These are phyloP conservation scores for Zymoseptoria tritici DNA, from an alignment of 2,329 filamentous ascomycete genomes.

Conservation along the genomic window DNA sequence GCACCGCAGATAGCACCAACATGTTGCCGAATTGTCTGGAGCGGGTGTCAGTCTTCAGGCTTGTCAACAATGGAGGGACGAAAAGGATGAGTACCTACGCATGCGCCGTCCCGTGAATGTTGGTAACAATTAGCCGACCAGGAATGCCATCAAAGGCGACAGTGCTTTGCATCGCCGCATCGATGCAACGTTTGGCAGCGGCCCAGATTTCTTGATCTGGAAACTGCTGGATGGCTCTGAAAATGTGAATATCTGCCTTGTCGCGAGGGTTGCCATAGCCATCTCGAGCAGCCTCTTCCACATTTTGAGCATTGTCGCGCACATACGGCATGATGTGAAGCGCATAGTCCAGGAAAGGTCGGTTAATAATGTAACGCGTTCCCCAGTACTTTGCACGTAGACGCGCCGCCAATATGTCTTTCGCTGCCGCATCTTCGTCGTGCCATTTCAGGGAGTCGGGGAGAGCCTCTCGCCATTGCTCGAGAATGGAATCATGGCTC, in stretches of 20 bases:
- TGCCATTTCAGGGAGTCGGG: slow-evolving; percentile 51
- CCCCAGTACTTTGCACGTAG: slow-evolving; percentile 93
- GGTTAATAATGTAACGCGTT: slow-evolving; percentile 78
- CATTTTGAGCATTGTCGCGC: slow-evolving; percentile 9
- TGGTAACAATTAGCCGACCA: slow-evolving; percentile 73
- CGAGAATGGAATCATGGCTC: slow-evolving; percentile 33
- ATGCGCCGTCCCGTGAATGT: slow-evolving; percentile 89
- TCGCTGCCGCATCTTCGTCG: slow-evolving; percentile 62
- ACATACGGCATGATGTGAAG: slow-evolving; percentile 42
- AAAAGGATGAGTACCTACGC: slow-evolving; percentile 71
- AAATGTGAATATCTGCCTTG: slow-evolving; percentile 29
- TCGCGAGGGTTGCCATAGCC: slow-evolving; percentile 25
- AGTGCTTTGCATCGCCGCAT: slow-evolving; percentile 76
- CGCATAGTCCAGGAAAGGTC: slow-evolving; percentile 62
- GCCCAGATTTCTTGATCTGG: slow-evolving; percentile 22
- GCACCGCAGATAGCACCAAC: not conserved
- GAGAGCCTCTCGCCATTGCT: slow-evolving; percentile 47
- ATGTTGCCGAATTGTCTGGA: not conserved
- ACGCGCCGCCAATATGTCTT: slow-evolving; percentile 72
- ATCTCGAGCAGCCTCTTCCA: slow-evolving; percentile 25
- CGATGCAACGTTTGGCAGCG: slow-evolving; percentile 48
- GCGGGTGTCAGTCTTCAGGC: not conserved
- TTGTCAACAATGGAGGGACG: not conserved
- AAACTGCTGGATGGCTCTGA: slow-evolving; percentile 29
- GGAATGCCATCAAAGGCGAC: slow-evolving; percentile 69